Evolutionary conservation across 305 asterid genomes (phyloP), one percentile per base, ranked within the genome.

Genomic region (Rubia balearica): DNA sequence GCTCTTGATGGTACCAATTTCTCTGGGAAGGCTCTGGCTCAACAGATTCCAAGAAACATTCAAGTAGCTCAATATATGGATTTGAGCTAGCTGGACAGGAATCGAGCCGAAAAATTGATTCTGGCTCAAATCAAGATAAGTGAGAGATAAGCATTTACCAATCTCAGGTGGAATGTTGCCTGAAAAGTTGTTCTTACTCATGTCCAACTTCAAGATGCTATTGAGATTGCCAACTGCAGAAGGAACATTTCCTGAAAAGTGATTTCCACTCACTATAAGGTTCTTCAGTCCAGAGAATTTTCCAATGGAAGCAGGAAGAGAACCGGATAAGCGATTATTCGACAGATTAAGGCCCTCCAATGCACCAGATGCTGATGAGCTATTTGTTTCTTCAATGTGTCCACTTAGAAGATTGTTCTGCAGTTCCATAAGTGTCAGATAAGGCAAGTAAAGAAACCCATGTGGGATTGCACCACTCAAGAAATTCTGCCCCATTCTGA

Each of bases 401-500:
- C 93, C 90, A 22, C 82, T 81, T 6, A 85, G 62, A 24, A 83
- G 78, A 79, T 85, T 87, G 78, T 87, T 83, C 42, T 85, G 93
- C 63, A 87, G 79, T 75, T 87, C 93, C 68, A 85, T 69, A 56
- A 85, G 86, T 49, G 87, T 74, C 10, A 87, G 79, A 60, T 74
- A 73, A 22, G 93, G 89, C 83, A 87, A 79, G 73, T 83, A 82
- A 72, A 85, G 81, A 27, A 87, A 77, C 21, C 90, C 87, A 61
- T 61, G 68, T 5, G 93, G 93, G 46, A 87, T 75, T 19, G 85
- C 70, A 33, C 93, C 93, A 65, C 81, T 85, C 27, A 87, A 77
- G 69, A 78, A 82, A 49, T 87, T 87, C 68, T 85, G 87, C 42
- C 88, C 90, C 81, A 87, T 59, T n/a, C 93, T 81, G 41, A 87